Conservation (phyloP, 148 eudicot species). For the Nyssa sinensis region DNA sequence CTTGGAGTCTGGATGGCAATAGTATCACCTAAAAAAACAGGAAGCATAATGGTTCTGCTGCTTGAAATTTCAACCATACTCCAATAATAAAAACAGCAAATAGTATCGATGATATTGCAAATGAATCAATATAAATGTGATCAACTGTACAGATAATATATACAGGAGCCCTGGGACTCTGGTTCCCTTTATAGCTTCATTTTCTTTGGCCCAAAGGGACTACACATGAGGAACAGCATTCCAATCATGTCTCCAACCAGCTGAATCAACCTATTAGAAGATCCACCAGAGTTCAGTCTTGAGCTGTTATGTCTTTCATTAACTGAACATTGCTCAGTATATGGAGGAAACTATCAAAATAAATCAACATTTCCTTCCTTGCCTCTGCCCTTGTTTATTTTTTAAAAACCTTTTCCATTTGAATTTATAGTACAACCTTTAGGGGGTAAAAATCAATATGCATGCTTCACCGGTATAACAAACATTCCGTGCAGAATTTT, state of each 20-base stretch:
- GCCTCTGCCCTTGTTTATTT: neutral
- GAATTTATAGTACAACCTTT: neutral
- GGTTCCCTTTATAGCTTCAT: no score
- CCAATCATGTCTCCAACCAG: no score
- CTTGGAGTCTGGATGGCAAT: no score
- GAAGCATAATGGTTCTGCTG: neutral
- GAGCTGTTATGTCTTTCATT: neutral
- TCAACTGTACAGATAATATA: neutral
- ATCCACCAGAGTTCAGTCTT: neutral
- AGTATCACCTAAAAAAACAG: no score
- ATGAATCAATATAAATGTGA: neutral
- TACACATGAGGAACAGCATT: no score
- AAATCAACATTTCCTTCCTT: neutral
- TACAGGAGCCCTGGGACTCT: no score
- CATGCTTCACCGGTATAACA: constrained; percentile 20
- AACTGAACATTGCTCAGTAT: neutral
- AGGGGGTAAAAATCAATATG: neutral
- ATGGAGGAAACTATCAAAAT: neutral
- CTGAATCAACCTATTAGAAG: neutral
- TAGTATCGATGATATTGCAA: neutral
- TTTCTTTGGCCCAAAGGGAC: no score
- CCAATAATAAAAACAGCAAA: neutral
- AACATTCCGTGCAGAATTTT: constrained; percentile 4
- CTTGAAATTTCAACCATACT: neutral
- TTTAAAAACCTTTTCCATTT: neutral